phyloP scores from a whole-genome alignment of 2,329 filamentous ascomycete genomes.

The Akanthomyces uredinophilus region DNA sequence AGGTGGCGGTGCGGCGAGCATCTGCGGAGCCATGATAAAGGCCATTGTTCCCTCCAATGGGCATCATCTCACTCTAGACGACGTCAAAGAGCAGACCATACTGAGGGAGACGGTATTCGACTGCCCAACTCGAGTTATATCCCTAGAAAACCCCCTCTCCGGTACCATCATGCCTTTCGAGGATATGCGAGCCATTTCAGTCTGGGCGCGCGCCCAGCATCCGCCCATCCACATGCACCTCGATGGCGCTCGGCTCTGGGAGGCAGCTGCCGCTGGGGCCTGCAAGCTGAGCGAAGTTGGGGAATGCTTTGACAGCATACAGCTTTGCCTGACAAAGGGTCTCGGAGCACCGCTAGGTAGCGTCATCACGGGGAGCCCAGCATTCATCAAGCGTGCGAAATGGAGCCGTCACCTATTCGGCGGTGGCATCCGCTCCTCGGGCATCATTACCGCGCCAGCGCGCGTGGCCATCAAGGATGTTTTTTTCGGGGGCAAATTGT shows the following conservation, averaged over 20 bases:
- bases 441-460: slow-evolving; percentile 64
- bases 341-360: slow-evolving; percentile 73
- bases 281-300: slow-evolving; percentile 64
- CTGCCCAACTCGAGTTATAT: slow-evolving; percentile 72
- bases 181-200: slow-evolving; percentile 61
- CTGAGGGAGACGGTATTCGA: slow-evolving; percentile 64
- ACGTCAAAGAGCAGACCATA: slow-evolving; percentile 60
- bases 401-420: slow-evolving; percentile 61
- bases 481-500: background rate
- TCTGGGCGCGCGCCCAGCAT: slow-evolving; percentile 54
- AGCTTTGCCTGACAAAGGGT: slow-evolving; percentile 72
- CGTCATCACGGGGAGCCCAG: slow-evolving; percentile 53
- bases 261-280: background rate
- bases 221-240: slow-evolving; percentile 60
- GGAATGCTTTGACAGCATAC: slow-evolving; percentile 64
- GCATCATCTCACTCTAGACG: slow-evolving; percentile 66
- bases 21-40: slow-evolving; percentile 64
- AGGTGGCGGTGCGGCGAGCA: slow-evolving; percentile 56
- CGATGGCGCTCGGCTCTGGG: slow-evolving; percentile 65
- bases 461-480: slow-evolving; percentile 49
- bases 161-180: slow-evolving; percentile 69
- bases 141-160: slow-evolving; percentile 74
- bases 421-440: slow-evolving; percentile 65
- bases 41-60: slow-evolving; percentile 63
- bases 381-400: slow-evolving; percentile 31